Evolutionary conservation across 73 alveolate genomes (phyloP).

Genomic region (Stentor roeselii): DNA sequence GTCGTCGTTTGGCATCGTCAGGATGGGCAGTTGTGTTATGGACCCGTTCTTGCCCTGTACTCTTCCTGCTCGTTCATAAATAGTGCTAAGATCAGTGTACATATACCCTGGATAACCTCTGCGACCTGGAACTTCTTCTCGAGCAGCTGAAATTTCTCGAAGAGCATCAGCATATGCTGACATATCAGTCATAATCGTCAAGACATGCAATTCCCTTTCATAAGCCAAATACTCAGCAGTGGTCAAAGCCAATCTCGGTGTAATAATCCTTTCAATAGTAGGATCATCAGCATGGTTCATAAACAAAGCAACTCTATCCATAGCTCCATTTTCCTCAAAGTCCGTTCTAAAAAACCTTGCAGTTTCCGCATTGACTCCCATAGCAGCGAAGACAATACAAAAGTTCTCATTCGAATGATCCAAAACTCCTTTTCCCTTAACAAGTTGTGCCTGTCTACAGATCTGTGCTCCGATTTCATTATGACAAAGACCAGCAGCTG

Average conservation of each 20-base stretch:
- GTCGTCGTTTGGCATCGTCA: constrained; percentile 99
- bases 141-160: constrained; percentile 99
- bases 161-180: constrained; percentile 99
- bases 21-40: constrained; percentile 73
- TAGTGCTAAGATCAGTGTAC: constrained; percentile 99
- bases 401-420: constrained; percentile 99
- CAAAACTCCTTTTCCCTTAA: constrained; percentile 94
- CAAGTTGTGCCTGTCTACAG: constrained; percentile 99
- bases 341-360: constrained; percentile 99
- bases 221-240: constrained; percentile 99
- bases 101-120: constrained; percentile 99
- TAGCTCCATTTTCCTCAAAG: constrained; percentile 99
- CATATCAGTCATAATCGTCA: constrained; percentile 99
- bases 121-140: constrained; percentile 99
- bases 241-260: constrained; percentile 99
- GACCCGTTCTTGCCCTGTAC: constrained; percentile 86
- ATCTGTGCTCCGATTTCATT: constrained; percentile 99
- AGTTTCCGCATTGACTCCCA: constrained; percentile 99
- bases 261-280: constrained; percentile 89
- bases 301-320: constrained; percentile 99
- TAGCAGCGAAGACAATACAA: constrained; percentile 99
- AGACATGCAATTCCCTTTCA: constrained; percentile 96
- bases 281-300: constrained; percentile 97
- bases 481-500: constrained; percentile 97
- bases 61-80: constrained; percentile 99